Evolutionary conservation across 2,329 filamentous ascomycete species (phyloP).

Genomic region (Phaeosphaeriaceae sp.): DNA sequence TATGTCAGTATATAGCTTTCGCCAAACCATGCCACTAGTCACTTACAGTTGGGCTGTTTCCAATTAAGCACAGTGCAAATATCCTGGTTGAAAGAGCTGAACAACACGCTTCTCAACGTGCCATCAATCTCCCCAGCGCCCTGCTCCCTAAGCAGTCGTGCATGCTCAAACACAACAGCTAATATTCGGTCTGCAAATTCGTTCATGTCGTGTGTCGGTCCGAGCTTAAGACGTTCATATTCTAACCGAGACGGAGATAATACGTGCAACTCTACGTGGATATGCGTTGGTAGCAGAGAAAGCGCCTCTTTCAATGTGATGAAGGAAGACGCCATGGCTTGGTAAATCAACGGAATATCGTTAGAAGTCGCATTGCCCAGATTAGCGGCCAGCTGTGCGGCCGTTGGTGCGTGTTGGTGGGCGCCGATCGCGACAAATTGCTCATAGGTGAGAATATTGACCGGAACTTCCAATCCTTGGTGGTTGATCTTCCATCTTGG

Average conservation of each 20-base stretch:
- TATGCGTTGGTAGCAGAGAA: constrained; percentile 72
- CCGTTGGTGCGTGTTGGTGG: constrained; percentile 34
- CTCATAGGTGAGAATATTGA: constrained; percentile 76
- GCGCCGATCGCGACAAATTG: constrained; percentile 66
- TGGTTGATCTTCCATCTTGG: constrained; percentile 81
- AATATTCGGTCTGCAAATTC: constrained; percentile 83
- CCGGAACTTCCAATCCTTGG: constrained; percentile 78
- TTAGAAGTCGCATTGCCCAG: constrained; percentile 33
- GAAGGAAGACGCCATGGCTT: constrained; percentile 75
- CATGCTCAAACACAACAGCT: constrained; percentile 88
- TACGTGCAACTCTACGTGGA: constrained; percentile 92
- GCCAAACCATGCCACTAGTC: background rate
- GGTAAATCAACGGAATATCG: constrained; percentile 67
- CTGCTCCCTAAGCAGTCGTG: constrained; percentile 68
- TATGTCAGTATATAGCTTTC: constrained; percentile 16
- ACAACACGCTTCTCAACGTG: constrained; percentile 84
- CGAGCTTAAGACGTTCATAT: constrained; percentile 71
- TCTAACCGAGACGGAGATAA: constrained; percentile 81
- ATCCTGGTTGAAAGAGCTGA: constrained; percentile 89
- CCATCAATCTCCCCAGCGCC: constrained; percentile 63
- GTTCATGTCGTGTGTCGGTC: constrained; percentile 83
- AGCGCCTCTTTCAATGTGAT: constrained; percentile 81
- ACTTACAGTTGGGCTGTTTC: constrained; percentile 94
- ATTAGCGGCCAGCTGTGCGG: constrained; percentile 27
- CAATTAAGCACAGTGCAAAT: constrained; percentile 96